phyloP scores from a whole-genome alignment of 169 alveolate species.

The Plasmodium gallinaceum region DNA sequence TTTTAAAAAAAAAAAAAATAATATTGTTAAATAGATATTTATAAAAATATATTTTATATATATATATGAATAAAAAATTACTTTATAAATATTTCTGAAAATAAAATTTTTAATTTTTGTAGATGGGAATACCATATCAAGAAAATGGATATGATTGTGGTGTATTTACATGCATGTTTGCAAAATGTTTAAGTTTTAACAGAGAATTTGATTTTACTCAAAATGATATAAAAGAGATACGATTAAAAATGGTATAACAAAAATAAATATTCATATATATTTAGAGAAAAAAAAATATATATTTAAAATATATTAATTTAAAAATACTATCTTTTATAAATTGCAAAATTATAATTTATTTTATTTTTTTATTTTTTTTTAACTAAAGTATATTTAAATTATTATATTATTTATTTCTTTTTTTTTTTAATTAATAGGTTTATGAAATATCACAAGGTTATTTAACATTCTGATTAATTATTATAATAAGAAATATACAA shows the following conservation, averaged over 20 bases:
- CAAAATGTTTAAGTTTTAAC: slow-evolving; percentile 88
- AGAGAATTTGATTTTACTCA: slow-evolving; percentile 88
- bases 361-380: too few relatives aligned
- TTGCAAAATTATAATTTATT: too few relatives aligned
- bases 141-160: slow-evolving; percentile 92
- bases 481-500: background rate
- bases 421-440: slow-evolving; percentile 17
- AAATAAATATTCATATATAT: background rate
- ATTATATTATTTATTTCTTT: slow-evolving; percentile 1
- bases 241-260: slow-evolving; percentile 81
- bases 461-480: slow-evolving; percentile 7
- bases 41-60: background rate
- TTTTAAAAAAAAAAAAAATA: background rate
- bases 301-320: too few relatives aligned
- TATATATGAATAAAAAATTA: background rate
- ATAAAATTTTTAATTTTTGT: background rate
- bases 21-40: background rate
- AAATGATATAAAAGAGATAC: slow-evolving; percentile 77
- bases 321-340: too few relatives aligned
- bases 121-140: slow-evolving; percentile 86
- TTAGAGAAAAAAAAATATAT: too few relatives aligned
- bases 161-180: slow-evolving; percentile 91
- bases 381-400: too few relatives aligned
- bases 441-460: slow-evolving; percentile 68
- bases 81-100: background rate